A percentile compares a stretch with the other conserved stretches of the same genome.
Evolutionary conservation across 306 rosid genomes (phyloP).

Genomic region (Medicago arabica): DNA sequence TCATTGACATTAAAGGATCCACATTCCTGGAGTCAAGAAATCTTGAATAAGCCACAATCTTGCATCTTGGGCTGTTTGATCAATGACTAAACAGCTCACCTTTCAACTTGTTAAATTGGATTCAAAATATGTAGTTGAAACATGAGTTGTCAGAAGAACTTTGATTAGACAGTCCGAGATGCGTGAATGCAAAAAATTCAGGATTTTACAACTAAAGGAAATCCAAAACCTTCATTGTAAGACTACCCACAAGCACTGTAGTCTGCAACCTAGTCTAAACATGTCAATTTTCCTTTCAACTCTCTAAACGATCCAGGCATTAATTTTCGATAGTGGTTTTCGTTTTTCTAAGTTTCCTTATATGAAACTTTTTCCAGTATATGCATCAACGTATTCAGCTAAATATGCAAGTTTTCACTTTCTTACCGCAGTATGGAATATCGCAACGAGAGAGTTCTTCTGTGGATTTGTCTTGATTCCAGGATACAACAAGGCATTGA

Average conservation of each 20-base stretch:
- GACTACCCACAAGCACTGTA: not conserved
- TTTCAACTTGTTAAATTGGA: not conserved
- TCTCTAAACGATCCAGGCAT: constrained; percentile 12
- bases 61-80: not conserved
- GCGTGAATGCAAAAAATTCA: not conserved
- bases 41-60: not conserved
- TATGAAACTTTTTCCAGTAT: constrained; percentile 13
- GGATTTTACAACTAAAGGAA: not conserved
- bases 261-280: constrained; percentile 24
- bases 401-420: constrained; percentile 18
- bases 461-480: constrained; percentile 91
- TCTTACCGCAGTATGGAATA: constrained; percentile 90
- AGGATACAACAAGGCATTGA: constrained; percentile 87
- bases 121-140: not conserved
- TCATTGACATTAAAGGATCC: not conserved
- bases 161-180: not conserved
- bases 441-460: constrained; percentile 92
- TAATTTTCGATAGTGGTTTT: not conserved
- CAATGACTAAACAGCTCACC: not conserved
- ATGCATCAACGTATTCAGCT: constrained; percentile 7
- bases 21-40: not conserved
- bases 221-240: not conserved
- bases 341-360: not conserved
- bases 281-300: constrained; percentile 29
- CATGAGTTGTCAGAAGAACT: not conserved